phyloP scores from a whole-genome alignment of 371 early-diverging fungal genomes.

The Actinomortierella wolfii region DNA sequence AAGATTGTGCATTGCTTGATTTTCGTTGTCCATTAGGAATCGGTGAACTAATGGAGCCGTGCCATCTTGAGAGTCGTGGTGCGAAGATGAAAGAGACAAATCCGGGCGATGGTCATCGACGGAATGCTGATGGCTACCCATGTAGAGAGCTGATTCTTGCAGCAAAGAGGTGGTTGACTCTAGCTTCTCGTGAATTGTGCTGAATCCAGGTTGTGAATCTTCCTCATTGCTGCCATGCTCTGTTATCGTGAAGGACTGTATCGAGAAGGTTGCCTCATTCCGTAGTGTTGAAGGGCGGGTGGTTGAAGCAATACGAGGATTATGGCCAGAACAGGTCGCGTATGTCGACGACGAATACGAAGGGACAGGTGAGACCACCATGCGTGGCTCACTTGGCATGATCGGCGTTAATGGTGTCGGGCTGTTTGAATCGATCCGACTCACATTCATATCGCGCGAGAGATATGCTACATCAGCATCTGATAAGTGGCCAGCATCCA shows the following conservation, averaged over 20 bases:
- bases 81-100: not conserved
- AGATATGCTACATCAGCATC: conserved; percentile 45
- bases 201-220: no score
- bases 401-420: conserved; percentile 15
- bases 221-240: no score
- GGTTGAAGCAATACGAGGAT: conserved; percentile 11
- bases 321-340: not conserved
- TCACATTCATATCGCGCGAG: conserved; percentile 41
- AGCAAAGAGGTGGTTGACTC: no score
- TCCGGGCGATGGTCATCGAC: no score
- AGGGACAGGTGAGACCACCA: conserved; percentile 24
- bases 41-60: not conserved
- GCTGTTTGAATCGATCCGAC: conserved; percentile 10
- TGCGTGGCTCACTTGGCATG: conserved; percentile 8
- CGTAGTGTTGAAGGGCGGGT: conserved; percentile 27
- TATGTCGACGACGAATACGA: not conserved
- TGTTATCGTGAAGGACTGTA: not conserved
- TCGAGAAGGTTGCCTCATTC: conserved; percentile 20
- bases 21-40: not conserved
- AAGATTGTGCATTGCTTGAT: no score
- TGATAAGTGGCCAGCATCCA: conserved; percentile 37
- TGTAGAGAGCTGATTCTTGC: no score
- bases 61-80: not conserved
- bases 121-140: no score
- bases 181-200: no score